phyloP scores from a whole-genome alignment of 108 stramenopile genomes.

The Phaeodactylum tricornutum region DNA sequence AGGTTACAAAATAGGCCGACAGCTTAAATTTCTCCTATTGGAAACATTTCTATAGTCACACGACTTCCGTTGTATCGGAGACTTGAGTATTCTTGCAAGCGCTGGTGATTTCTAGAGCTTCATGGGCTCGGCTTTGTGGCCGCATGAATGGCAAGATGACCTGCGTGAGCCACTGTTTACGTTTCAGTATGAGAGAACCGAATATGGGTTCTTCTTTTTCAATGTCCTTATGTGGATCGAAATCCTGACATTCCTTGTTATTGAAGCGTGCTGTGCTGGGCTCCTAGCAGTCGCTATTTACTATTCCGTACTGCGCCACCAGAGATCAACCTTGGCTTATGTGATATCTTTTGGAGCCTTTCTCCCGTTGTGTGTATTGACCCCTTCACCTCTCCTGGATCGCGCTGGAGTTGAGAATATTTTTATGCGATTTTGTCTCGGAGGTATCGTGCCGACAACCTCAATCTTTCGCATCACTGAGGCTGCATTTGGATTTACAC shows the following conservation, averaged over 20 bases:
- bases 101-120: no score
- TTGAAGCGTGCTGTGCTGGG: background rate
- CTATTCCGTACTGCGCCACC: background rate
- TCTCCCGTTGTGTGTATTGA: background rate
- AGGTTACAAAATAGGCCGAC: no score
- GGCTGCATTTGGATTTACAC: constrained; percentile 18
- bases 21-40: no score
- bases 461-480: constrained; percentile 26
- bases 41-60: no score
- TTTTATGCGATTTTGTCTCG: constrained; percentile 27
- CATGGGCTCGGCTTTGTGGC: no score
- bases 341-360: background rate
- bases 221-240: background rate
- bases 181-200: background rate
- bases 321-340: background rate
- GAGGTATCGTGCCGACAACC: constrained; percentile 21
- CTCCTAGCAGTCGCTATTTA: background rate
- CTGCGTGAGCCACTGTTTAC: background rate
- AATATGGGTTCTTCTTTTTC: constrained; percentile 1
- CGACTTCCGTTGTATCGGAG: no score
- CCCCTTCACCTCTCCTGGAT: background rate
- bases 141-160: constrained; percentile 1
- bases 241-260: background rate
- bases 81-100: no score
- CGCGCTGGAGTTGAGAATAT: constrained; percentile 2